Percentiles rank a stretch among this genome's conserved stretches.
These are phyloP conservation scores for Tricholoma sp. DNA, from an alignment of 768 basidiomycete species.

Conservation along the genomic window DNA sequence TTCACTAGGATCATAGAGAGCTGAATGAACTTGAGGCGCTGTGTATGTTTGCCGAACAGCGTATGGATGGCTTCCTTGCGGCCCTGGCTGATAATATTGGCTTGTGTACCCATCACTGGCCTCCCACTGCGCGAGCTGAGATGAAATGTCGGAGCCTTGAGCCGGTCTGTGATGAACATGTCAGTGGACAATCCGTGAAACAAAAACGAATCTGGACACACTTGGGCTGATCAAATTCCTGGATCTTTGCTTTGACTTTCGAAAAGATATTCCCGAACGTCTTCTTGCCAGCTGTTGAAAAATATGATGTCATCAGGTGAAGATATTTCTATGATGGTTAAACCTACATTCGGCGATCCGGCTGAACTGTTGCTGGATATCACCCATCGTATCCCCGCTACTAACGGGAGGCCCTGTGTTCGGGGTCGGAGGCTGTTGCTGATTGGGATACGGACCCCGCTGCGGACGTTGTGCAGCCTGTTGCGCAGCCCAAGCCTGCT, in stretches of 20 bases:
- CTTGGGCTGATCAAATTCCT: constrained; percentile 65
- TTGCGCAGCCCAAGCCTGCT: constrained; percentile 29
- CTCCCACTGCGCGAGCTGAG: constrained; percentile 9
- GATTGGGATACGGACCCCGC: constrained; percentile 9
- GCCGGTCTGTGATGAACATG: background rate
- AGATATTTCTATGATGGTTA: background rate
- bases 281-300: constrained; percentile 61
- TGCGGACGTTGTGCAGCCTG: constrained; percentile 12
- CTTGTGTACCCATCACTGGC: background rate
- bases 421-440: constrained; percentile 23
- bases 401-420: constrained; percentile 5
- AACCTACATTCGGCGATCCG: constrained; percentile 75
- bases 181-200: background rate
- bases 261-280: constrained; percentile 67
- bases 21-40: constrained; percentile 14
- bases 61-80: constrained; percentile 3
- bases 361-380: constrained; percentile 70
- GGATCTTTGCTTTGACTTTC: constrained; percentile 81
- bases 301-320: background rate
- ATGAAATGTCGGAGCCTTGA: constrained; percentile 1
- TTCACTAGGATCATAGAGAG: constrained; percentile 28
- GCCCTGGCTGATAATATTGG: background rate
- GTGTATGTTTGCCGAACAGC: background rate
- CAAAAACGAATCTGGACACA: constrained; percentile 11
- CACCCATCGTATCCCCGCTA: constrained; percentile 47